Conservation (phyloP, 805 yeast genomes). For the Starmerella geochares region DNA sequence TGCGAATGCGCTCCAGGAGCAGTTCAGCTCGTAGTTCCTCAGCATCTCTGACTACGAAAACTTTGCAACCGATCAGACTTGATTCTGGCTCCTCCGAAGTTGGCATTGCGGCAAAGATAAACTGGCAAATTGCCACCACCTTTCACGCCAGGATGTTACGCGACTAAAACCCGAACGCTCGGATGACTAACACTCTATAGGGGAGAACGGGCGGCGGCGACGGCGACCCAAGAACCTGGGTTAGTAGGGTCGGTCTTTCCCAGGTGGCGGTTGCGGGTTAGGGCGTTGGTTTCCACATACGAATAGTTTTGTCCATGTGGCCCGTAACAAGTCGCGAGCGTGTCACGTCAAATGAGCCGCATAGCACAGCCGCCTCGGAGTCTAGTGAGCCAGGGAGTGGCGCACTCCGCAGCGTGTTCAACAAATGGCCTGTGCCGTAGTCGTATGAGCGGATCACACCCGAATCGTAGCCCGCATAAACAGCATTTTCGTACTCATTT, state of each 20-base stretch:
- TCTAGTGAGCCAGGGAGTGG: constrained; percentile 19
- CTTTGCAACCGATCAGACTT: constrained; percentile 59
- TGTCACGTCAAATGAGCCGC: constrained; percentile 64
- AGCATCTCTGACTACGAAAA: constrained; percentile 70
- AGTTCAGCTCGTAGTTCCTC: constrained; percentile 77
- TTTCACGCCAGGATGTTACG: too few relatives aligned
- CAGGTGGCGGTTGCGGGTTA: neutral
- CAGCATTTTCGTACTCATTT: constrained; percentile 40
- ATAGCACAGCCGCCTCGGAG: constrained; percentile 42
- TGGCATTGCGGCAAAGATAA: neutral
- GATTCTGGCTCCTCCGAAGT: neutral
- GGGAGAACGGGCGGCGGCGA: too few relatives aligned
- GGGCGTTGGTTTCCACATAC: constrained; percentile 38
- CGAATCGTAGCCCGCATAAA: constrained; percentile 76
- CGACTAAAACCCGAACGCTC: neutral
- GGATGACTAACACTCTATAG: neutral
- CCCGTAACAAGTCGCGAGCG: constrained; percentile 78
- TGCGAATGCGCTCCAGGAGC: constrained; percentile 60
- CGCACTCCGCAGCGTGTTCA: constrained; percentile 53
- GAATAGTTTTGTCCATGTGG: constrained; percentile 72
- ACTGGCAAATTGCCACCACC: too few relatives aligned
- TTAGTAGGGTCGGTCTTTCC: too few relatives aligned
- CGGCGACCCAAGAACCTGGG: too few relatives aligned
- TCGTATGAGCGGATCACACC: constrained; percentile 72
- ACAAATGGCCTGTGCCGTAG: constrained; percentile 52